These are phyloP conservation scores for Hanseniaspora lindneri DNA, from an alignment of 805 yeast species.

Conservation along the genomic window DNA sequence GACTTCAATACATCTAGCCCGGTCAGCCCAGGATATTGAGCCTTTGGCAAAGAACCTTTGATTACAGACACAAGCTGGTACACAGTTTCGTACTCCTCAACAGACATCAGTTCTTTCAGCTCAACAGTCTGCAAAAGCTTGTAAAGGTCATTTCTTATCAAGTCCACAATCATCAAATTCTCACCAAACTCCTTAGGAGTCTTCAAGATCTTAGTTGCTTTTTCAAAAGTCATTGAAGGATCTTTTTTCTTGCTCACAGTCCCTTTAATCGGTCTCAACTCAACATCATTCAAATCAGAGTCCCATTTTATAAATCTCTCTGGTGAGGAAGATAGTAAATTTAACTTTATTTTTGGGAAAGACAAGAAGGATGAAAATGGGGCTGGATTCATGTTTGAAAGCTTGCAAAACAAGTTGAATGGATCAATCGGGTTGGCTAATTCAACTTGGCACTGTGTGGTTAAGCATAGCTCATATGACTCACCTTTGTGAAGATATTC, in stretches of 20 bases:
- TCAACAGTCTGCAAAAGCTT: constrained; percentile 52
- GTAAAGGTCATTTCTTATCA: constrained; percentile 82
- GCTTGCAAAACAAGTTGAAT: constrained; percentile 70
- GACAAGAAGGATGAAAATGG: constrained; percentile 79
- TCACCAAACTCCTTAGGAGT: constrained; percentile 93
- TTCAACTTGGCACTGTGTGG: constrained; percentile 38
- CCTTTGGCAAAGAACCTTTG: constrained; percentile 39
- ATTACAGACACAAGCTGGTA: constrained; percentile 87
- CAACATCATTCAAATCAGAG: constrained; percentile 38
- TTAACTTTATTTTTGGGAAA: constrained; percentile 41
- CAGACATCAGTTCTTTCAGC: constrained; percentile 72
- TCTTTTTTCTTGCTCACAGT: constrained; percentile 57
- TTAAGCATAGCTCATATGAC: constrained; percentile 85
- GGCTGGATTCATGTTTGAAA: constrained; percentile 70
- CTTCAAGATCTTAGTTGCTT: constrained; percentile 53
- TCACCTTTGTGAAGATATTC: constrained; percentile 63
- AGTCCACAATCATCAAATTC: constrained; percentile 90
- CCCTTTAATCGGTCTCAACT: constrained; percentile 91
- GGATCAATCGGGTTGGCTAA: constrained; percentile 42
- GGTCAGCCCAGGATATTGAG: constrained; percentile 28
- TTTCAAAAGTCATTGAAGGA: constrained; percentile 39
- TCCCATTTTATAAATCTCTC: constrained; percentile 85
- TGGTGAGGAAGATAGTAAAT: constrained; percentile 79
- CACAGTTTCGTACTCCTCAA: constrained; percentile 86
- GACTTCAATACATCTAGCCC: constrained; percentile 72